Base-by-base conservation (phyloP, 2,329 filamentous ascomycete species). In the Penicillium sp. region DNA sequence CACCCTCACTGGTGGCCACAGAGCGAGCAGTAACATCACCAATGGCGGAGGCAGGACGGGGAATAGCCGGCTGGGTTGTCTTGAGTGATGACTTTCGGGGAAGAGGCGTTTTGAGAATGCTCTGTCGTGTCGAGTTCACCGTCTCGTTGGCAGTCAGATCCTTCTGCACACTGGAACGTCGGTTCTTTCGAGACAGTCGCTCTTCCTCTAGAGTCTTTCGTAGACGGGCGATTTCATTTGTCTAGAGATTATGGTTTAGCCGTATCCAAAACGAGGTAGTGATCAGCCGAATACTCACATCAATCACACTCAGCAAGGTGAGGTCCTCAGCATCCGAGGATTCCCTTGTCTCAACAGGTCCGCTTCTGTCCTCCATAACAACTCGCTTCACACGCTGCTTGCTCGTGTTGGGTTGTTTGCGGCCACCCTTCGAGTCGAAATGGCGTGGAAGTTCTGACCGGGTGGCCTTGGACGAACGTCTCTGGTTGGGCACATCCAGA, bases 31-130 rank as follows among this genome's bases (percentile, higher is more conserved):
- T 70, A 35, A 69, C 53, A 46, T 73, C 69, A 35, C 66, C 69
- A 46, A 62, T 53, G n/a, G 67, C 69, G 4, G 70, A 72, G 10
- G 63, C 62, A 50, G 70, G 68, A 41, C 70, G 63, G 18, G 63
- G 42, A 4, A 64, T 60, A 30, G 66, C 63, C 7, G 65, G 65
- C 9, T 75, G 79, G 5, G 73, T 58, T 47, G 82, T 79, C 53
- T 79, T 81, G 57, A 82, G 63, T 0, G 80, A 82, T 1, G 81
- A 82, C 59, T 82, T 82, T 46, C 79, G 78, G n/a, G 76, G 75
- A 14, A 56, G 52, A 28, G 64, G 53, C 1, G 71, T 65, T 56
- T 68, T 74, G 22, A 69, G 64, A 45, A 65, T 66, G 58, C 70
- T 73, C 57, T 70, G 62, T 53, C 71, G 60, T 57, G 73, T 62